Evolutionary conservation across 2,329 filamentous ascomycete species (phyloP).

Genomic region (Neonectria faginata): DNA sequence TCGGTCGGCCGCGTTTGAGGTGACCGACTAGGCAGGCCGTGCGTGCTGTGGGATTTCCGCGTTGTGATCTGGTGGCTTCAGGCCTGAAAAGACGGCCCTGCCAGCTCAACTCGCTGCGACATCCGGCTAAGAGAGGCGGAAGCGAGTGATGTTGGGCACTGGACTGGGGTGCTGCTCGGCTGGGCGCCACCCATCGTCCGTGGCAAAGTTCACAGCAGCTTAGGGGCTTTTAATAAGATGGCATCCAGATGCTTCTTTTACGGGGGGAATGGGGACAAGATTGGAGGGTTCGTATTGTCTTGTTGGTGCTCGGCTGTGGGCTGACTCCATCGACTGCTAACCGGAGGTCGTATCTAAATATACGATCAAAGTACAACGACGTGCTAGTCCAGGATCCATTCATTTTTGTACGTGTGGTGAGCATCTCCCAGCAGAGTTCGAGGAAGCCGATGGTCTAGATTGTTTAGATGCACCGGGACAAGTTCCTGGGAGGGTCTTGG

Average conservation of each 20-base stretch:
- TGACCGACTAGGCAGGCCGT: background rate
- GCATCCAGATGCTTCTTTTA: background rate
- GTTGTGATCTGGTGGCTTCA: background rate
- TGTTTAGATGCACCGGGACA: background rate
- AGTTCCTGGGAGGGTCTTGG: no score
- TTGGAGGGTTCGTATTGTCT: background rate
- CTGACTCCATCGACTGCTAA: background rate
- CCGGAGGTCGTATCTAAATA: constrained; percentile 3
- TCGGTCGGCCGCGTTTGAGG: background rate
- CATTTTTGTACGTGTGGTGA: background rate
- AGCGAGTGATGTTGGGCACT: no score
- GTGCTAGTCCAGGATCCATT: background rate
- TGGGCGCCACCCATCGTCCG: background rate
- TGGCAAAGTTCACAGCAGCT: background rate
- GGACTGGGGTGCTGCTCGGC: background rate
- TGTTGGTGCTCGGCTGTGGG: background rate
- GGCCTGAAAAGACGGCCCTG: background rate
- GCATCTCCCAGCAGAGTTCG: background rate
- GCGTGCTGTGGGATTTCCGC: background rate
- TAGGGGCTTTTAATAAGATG: constrained; percentile 3
- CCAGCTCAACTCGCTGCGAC: background rate
- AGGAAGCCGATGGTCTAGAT: background rate
- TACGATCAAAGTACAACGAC: background rate
- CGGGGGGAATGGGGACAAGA: background rate
- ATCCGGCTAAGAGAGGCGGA: background rate